Evolutionary conservation across 2,329 filamentous ascomycete species (phyloP).

Genomic region (Xylaria sp.): DNA sequence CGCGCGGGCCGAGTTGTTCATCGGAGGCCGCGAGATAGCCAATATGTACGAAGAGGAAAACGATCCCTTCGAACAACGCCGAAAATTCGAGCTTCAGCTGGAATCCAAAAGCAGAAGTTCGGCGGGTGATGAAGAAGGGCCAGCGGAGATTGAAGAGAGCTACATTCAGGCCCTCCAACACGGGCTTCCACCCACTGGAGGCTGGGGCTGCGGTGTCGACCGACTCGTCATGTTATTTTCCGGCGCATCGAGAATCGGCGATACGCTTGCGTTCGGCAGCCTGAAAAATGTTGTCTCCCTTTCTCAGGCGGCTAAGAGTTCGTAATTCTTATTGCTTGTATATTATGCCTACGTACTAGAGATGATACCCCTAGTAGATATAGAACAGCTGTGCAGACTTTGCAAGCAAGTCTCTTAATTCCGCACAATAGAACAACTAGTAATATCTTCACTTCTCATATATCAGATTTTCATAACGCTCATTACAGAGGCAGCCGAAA

Average conservation of each 20-base stretch:
- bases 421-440: not conserved
- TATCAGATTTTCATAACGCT: not conserved
- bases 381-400: not conserved
- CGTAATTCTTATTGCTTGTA: conserved; percentile 11
- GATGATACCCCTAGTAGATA: conserved; percentile 36
- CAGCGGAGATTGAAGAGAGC: conserved; percentile 75
- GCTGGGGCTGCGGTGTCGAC: conserved; percentile 96
- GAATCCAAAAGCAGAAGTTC: conserved; percentile 54
- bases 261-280: conserved; percentile 90
- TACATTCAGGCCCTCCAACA: conserved; percentile 88
- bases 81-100: conserved; percentile 76
- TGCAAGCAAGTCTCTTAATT: not conserved
- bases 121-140: conserved; percentile 58
- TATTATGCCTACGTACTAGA: conserved; percentile 26
- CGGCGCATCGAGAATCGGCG: conserved; percentile 80
- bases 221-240: conserved; percentile 91
- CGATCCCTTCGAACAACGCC: conserved; percentile 83
- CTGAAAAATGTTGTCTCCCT: conserved; percentile 74
- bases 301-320: conserved; percentile 48
- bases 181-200: conserved; percentile 93
- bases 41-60: conserved; percentile 99
- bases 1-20: conserved; percentile 86
- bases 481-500: not conserved
- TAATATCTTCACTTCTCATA: not conserved
- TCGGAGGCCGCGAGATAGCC: conserved; percentile 82